A percentile compares a stretch with the other conserved stretches of the same genome.
Conservation (phyloP, 192 early-diverging fungal species). For the Entophlyctis luteolus region DNA sequence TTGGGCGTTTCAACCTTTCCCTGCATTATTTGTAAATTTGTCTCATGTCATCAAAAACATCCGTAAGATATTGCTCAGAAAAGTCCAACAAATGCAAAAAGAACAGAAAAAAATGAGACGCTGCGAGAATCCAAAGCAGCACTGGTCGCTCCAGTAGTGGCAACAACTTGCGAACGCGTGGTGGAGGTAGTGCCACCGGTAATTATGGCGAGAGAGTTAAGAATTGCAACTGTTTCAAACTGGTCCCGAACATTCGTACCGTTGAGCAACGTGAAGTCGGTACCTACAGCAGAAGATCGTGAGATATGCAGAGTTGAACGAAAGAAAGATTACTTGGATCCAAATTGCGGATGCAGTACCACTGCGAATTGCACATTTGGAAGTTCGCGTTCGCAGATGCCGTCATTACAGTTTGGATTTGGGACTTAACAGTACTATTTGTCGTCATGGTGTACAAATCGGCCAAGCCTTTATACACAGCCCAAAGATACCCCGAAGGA, state of each 20-base stretch:
- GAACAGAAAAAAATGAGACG: too few relatives aligned
- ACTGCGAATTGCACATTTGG: neutral
- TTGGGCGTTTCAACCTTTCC: too few relatives aligned
- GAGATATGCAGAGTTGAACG: too few relatives aligned
- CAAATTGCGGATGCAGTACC: constrained; percentile 19
- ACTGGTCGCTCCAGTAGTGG: too few relatives aligned
- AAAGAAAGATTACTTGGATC: too few relatives aligned
- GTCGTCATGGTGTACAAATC: neutral
- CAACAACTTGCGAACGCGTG: too few relatives aligned
- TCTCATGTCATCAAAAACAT: too few relatives aligned
- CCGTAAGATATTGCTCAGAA: too few relatives aligned
- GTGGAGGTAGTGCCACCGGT: neutral
- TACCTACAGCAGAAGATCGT: too few relatives aligned
- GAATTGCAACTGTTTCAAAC: constrained; percentile 14
- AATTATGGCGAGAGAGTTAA: constrained; percentile 12
- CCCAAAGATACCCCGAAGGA: neutral
- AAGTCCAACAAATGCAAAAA: too few relatives aligned
- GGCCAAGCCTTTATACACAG: constrained; percentile 21
- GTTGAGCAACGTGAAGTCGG: constrained; percentile 15
- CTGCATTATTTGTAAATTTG: too few relatives aligned
- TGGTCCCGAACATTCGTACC: constrained; percentile 27
- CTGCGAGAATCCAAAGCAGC: too few relatives aligned
- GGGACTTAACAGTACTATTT: neutral
- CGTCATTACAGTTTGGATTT: neutral
- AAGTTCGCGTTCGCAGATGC: constrained; percentile 1